phyloP scores from a whole-genome alignment of 805 yeast genomes.

The Kuraishia floccosa region DNA sequence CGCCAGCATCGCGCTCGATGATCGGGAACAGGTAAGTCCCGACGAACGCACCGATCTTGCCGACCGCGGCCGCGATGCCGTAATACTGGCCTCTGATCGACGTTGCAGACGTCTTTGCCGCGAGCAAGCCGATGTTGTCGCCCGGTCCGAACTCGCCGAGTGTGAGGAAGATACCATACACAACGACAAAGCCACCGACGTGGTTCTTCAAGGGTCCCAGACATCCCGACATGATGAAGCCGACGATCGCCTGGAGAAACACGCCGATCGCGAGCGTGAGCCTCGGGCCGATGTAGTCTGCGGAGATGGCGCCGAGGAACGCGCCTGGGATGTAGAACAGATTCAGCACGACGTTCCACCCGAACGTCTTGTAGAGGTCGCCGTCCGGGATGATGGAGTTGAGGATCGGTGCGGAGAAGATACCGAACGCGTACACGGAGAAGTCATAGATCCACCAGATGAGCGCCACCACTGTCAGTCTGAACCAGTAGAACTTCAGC shows the following conservation, averaged over 20 bases:
- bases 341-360: slow-evolving; percentile 88
- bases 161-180: slow-evolving; percentile 79
- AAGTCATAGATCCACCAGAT: slow-evolving; percentile 93
- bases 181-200: slow-evolving; percentile 73
- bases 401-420: slow-evolving; percentile 68
- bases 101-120: slow-evolving; percentile 78
- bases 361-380: slow-evolving; percentile 64
- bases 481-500: slow-evolving; percentile 75
- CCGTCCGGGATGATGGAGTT: slow-evolving; percentile 43
- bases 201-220: slow-evolving; percentile 43
- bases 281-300: slow-evolving; percentile 93
- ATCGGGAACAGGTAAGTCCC: slow-evolving; percentile 86
- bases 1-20: slow-evolving; percentile 50
- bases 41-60: slow-evolving; percentile 87
- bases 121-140: slow-evolving; percentile 80
- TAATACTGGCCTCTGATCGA: slow-evolving; percentile 87
- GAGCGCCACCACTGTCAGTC: slow-evolving; percentile 56
- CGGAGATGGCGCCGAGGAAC: slow-evolving; percentile 67
- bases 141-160: slow-evolving; percentile 95
- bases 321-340: slow-evolving; percentile 88
- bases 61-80: slow-evolving; percentile 84
- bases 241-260: slow-evolving; percentile 61
- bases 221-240: slow-evolving; percentile 73
- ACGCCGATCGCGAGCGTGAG: slow-evolving; percentile 64
- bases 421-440: slow-evolving; percentile 78